These are phyloP conservation scores for Pseudocercospora ulei DNA, from an alignment of 2,329 filamentous ascomycete genomes.

Conservation along the genomic window DNA sequence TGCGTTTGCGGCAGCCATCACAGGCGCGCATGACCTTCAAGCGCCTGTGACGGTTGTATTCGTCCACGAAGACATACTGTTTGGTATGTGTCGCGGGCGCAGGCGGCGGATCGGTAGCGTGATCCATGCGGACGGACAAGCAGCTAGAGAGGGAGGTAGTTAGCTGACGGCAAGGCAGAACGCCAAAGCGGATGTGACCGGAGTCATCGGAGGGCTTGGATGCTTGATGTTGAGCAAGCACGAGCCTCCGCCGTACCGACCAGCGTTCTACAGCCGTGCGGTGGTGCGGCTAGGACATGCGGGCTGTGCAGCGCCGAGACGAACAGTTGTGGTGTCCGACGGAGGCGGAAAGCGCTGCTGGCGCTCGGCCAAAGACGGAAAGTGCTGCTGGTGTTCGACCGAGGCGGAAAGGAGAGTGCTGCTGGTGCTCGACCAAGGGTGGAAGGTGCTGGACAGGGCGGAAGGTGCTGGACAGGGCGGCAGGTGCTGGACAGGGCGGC, in stretches of 20 bases:
- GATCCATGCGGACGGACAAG: constrained; percentile 16
- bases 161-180: constrained; percentile 13
- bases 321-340: no score
- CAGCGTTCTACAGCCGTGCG: constrained; percentile 6
- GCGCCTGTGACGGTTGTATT: constrained; percentile 95
- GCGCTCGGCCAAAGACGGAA: no score
- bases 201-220: constrained; percentile 16
- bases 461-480: neutral
- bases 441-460: neutral
- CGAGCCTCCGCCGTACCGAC: constrained; percentile 8
- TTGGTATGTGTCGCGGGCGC: constrained; percentile 64
- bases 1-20: constrained; percentile 85
- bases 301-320: neutral
- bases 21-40: constrained; percentile 97
- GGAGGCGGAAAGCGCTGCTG: neutral
- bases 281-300: neutral
- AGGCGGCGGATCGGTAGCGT: constrained; percentile 27
- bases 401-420: no score
- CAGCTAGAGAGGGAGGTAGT: constrained; percentile 13
- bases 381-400: no score
- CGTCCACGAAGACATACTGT: constrained; percentile 98
- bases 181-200: constrained; percentile 14
- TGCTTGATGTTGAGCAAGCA: constrained; percentile 4
- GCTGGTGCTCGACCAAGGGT: neutral
- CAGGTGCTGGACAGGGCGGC: neutral